These are phyloP conservation scores for Pulicaria dysenterica DNA, from an alignment of 129 eudicot genomes.

Conservation along the genomic window DNA sequence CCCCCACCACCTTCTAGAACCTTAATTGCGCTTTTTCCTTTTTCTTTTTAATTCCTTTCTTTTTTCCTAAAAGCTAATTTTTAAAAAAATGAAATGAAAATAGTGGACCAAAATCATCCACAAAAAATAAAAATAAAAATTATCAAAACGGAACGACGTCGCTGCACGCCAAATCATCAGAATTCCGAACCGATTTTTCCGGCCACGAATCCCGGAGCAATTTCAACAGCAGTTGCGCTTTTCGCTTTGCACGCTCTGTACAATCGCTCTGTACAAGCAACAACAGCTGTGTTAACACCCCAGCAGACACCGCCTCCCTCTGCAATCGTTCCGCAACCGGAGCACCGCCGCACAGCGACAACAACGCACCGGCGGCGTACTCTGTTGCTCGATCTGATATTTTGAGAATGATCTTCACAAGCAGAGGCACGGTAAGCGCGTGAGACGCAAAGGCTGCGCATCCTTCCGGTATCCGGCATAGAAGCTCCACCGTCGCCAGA, in stretches of 20 bases:
- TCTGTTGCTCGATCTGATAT: constrained; percentile 90
- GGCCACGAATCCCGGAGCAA: constrained; percentile 91
- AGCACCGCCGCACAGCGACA: constrained; percentile 49
- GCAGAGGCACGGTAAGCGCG: constrained; percentile 72
- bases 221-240: constrained; percentile 93
- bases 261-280: constrained; percentile 90
- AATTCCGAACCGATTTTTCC: constrained; percentile 54
- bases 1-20: constrained; percentile 34
- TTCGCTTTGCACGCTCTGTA: constrained; percentile 86
- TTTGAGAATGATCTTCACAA: constrained; percentile 70
- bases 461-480: constrained; percentile 77
- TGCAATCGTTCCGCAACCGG: constrained; percentile 67
- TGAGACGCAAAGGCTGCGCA: constrained; percentile 72
- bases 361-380: constrained; percentile 85
- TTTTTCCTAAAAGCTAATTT: constrained; percentile 2
- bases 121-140: neutral
- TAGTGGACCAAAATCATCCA: constrained; percentile 30
- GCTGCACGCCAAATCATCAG: constrained; percentile 74
- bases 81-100: neutral
- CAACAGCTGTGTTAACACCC: constrained; percentile 80
- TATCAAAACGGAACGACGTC: constrained; percentile 68
- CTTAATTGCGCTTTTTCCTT: constrained; percentile 15
- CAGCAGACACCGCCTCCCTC: constrained; percentile 85
- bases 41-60: constrained; percentile 11
- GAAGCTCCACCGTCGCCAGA: constrained; percentile 80